Percentiles rank a stretch among this genome's conserved stretches.
Conservation (phyloP, 768 basidiomycete genomes). For the Mycena capillaripes region DNA sequence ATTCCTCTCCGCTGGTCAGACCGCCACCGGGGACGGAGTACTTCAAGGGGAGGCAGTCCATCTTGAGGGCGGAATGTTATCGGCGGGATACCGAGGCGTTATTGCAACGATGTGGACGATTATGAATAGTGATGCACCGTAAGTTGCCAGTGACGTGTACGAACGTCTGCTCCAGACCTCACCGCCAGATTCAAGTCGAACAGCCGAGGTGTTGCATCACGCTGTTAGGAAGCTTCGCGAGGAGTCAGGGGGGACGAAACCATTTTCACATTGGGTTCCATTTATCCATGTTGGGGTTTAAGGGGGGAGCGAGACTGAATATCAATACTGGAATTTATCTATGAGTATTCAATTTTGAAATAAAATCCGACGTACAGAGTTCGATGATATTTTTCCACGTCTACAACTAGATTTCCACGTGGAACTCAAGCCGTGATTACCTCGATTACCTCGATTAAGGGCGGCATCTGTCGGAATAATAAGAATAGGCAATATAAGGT, state of each 20-base stretch:
- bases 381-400: too few relatives aligned
- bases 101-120: constrained; percentile 63
- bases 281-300: constrained; percentile 42
- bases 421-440: too few relatives aligned
- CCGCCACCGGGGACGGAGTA: constrained; percentile 48
- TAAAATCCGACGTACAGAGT: too few relatives aligned
- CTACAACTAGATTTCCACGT: too few relatives aligned
- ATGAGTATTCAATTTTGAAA: too few relatives aligned
- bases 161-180: constrained; percentile 32
- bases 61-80: constrained; percentile 58
- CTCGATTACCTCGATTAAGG: too few relatives aligned
- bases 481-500: too few relatives aligned
- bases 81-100: constrained; percentile 48
- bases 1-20: constrained; percentile 64
- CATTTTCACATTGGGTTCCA: constrained; percentile 41
- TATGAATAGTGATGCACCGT: constrained; percentile 51
- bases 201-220: constrained; percentile 43
- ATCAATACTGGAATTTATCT: too few relatives aligned
- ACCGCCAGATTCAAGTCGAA: constrained; percentile 25
- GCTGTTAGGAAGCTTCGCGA: constrained; percentile 39
- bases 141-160: constrained; percentile 51
- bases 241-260: constrained; percentile 10
- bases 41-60: constrained; percentile 50
- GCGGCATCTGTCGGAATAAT: too few relatives aligned
- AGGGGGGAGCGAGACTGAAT: too few relatives aligned